Conservation (phyloP, 2,329 filamentous ascomycete genomes). For the Myrmaecium sp. region DNA sequence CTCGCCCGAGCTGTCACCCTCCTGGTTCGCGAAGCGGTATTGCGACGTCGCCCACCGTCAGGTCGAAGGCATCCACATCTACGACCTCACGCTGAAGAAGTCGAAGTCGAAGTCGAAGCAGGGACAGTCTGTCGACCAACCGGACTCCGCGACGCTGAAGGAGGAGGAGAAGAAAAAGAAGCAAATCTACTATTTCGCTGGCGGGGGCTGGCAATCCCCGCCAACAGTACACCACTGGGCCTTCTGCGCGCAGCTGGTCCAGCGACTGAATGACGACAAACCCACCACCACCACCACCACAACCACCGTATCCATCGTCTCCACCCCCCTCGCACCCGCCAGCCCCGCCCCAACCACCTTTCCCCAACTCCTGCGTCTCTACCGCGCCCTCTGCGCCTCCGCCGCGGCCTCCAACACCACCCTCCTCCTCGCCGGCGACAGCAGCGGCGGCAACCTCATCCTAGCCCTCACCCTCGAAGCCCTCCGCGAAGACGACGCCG, state of each 20-base stretch:
- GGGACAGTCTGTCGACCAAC: not conserved
- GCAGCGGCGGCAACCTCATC: conserved; percentile 37
- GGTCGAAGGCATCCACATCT: conserved; percentile 28
- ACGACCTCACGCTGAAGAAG: conserved; percentile 22
- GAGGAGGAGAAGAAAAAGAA: conserved; percentile 8
- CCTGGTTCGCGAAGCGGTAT: conserved; percentile 14
- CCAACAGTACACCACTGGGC: conserved; percentile 36
- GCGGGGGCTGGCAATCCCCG: conserved; percentile 38
- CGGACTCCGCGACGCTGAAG: conserved; percentile 1
- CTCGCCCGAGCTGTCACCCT: conserved; percentile 22
- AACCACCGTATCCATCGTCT: conserved; percentile 30
- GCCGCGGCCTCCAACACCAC: conserved; percentile 22
- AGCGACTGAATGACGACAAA: conserved; percentile 17
- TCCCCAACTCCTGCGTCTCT: conserved; percentile 29
- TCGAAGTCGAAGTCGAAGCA: conserved; percentile 4
- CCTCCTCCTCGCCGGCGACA: conserved; percentile 37
- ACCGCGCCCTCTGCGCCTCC: conserved; percentile 24
- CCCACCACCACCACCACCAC: conserved; percentile 8
- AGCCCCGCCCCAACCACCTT: conserved; percentile 32
- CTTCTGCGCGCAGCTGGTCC: conserved; percentile 29
- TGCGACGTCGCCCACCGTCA: conserved; percentile 24
- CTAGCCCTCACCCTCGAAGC: conserved; percentile 24
- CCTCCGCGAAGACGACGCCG: conserved; percentile 15
- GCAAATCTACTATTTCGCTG: conserved; percentile 37
- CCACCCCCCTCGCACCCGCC: conserved; percentile 36